phyloP scores from a whole-genome alignment of 129 eudicot genomes.

The carrot (Daucus carota) region DH1_v3.0 NC_030384.2:47245501-47246000 shows the following conservation, averaged over 20 bases:
- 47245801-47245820: slow-evolving; percentile 30
- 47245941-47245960: slow-evolving; percentile 52
- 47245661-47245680: neutral
- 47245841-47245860: slow-evolving; percentile 32
- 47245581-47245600: neutral
- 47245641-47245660: neutral
- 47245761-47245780: slow-evolving; percentile 20
- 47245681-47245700: slow-evolving; percentile 35
- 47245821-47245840: slow-evolving; percentile 38
- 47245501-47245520: too few species aligned
- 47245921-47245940: slow-evolving; percentile 33
- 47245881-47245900: slow-evolving; percentile 32
- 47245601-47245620: neutral
- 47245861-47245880: slow-evolving; percentile 37
- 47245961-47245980: slow-evolving; percentile 26
- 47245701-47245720: slow-evolving; percentile 41
- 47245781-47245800: neutral
- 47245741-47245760: slow-evolving; percentile 52
- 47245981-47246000: slow-evolving; percentile 35
- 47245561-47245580: too few species aligned
- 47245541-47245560: too few species aligned
- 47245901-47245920: slow-evolving; percentile 29
- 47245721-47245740: slow-evolving; percentile 50
- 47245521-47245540: too few species aligned
- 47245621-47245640: neutral